A percentile compares a stretch with the other conserved stretches of the same genome.
phyloP scores from a whole-genome alignment of 208 protist species.

The Trypanosoma conorhini region DNA sequence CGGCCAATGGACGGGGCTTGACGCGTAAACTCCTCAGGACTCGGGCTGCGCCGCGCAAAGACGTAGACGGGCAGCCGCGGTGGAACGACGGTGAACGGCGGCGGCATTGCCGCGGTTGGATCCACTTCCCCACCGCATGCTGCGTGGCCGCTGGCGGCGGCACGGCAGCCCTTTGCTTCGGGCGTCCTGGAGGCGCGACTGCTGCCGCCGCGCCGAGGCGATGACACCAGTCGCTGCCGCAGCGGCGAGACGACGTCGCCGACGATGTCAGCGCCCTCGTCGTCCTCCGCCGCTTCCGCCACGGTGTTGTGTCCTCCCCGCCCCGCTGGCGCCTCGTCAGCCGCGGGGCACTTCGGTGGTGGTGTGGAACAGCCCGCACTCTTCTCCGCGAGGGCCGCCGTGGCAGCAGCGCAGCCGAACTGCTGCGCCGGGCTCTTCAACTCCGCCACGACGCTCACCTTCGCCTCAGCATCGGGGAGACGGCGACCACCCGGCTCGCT shows the following conservation, averaged over 20 bases:
- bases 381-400: too few species aligned
- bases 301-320: not conserved
- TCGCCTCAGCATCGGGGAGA: not conserved
- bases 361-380: conserved; percentile 1
- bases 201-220: not conserved
- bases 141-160: not conserved
- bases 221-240: conserved; percentile 21
- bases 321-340: not conserved
- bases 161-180: not conserved
- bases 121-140: not conserved
- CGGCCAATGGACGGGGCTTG: conserved; percentile 30
- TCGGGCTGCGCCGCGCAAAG: conserved; percentile 61
- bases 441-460: not conserved
- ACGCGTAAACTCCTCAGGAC: conserved; percentile 48
- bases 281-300: not conserved
- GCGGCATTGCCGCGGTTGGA: conserved; percentile 1
- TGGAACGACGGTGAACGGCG: conserved; percentile 15
- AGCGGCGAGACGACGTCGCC: conserved; percentile 27
- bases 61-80: conserved; percentile 67
- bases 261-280: conserved; percentile 13
- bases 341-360: not conserved
- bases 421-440: not conserved
- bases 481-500: not conserved
- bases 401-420: not conserved
- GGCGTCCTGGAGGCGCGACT: not conserved